Percentiles rank a stretch among this genome's conserved stretches.
These are phyloP conservation scores for Drosera capensis DNA, from an alignment of 148 eudicot species.

Conservation along the genomic window DNA sequence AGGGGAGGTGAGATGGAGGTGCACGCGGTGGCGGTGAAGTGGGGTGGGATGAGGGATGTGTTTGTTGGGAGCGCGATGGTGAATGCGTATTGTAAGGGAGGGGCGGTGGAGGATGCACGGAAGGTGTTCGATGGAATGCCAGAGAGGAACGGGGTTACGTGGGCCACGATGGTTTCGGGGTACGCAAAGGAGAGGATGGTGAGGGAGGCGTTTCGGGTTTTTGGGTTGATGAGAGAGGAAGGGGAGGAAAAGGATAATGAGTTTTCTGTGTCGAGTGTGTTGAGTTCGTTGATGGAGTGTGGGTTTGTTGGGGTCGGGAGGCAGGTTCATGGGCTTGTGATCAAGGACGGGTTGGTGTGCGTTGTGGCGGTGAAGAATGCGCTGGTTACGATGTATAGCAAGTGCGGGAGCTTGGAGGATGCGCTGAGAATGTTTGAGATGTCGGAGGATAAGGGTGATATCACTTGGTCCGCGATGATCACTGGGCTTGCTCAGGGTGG, in stretches of 20 bases:
- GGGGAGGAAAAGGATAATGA: not conserved
- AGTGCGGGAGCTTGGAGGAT: constrained; percentile 22
- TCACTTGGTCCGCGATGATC: constrained; percentile 48
- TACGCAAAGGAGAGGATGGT: not conserved
- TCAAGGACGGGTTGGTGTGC: constrained; percentile 19
- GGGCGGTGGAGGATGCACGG: no score
- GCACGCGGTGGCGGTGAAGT: no score
- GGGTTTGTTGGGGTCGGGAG: constrained; percentile 18
- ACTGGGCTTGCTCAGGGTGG: constrained; percentile 48
- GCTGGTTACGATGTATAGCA: constrained; percentile 39
- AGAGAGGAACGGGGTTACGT: not conserved
- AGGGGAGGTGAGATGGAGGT: no score
- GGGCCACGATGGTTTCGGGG: not conserved
- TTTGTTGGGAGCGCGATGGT: not conserved
- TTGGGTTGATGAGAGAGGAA: not conserved
- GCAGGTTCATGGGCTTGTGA: constrained; percentile 25
- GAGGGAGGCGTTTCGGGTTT: not conserved
- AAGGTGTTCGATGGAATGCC: not conserved
- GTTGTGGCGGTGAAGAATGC: constrained; percentile 34
- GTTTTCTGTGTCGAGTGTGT: constrained; percentile 12
- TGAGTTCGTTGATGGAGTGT: constrained; percentile 20
- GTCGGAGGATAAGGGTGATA: constrained; percentile 19
- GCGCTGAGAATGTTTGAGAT: constrained; percentile 25
- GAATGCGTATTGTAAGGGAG: not conserved
- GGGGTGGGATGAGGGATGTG: no score